Evolutionary conservation across 2,329 filamentous ascomycete species (phyloP), one percentile per base, ranked within the genome.

Genomic region (Botrytis tulipae): DNA sequence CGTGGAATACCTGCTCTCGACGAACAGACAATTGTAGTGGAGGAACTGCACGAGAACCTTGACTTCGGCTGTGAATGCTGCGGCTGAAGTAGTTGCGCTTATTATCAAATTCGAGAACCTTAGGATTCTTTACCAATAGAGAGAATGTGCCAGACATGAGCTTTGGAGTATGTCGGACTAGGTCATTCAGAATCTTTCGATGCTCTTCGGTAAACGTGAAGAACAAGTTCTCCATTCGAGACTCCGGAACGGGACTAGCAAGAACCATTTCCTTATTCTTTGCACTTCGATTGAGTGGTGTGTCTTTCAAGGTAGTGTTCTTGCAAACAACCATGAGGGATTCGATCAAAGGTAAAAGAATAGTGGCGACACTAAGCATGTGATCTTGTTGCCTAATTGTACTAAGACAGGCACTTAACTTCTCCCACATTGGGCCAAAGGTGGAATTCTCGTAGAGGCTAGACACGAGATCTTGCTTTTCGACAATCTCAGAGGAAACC

Each of bases 261-360:
- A 94, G 83, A 22, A 91, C 85, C 81, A 93, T 87, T 66, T 96
- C 93, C 80, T 92, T 92, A 75, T 82, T 84, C 54, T 83, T 73
- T 81, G 87, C 81, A 20, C 78, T 74, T 22, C 77, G 76, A 57
- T 74, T 71, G 14, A 77, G 70, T 9, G 78, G 76, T 40, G 76
- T 67, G 48, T 79, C 80, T 82, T 76, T 87, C 82, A 65, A 83
- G 1, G 94, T 92, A 14, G 94, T 97, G 82, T 98, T 98, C 86
- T 98, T 99, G 88, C 97, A 99, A 42, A 99, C 95, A 71, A 99
- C 96, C 96, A 99, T 99, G 75, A 99, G 86, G 9, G 95, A 94
- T 83, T 99, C 96, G 75, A 99, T 98, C 44, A 99, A 86, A 44
- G 96, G 96, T 51, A 98, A 86, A 40, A 99, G 87, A 76, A 98